Evolutionary conservation across 805 yeast genomes (phyloP).

Genomic region (Grigorovia jiainica): DNA sequence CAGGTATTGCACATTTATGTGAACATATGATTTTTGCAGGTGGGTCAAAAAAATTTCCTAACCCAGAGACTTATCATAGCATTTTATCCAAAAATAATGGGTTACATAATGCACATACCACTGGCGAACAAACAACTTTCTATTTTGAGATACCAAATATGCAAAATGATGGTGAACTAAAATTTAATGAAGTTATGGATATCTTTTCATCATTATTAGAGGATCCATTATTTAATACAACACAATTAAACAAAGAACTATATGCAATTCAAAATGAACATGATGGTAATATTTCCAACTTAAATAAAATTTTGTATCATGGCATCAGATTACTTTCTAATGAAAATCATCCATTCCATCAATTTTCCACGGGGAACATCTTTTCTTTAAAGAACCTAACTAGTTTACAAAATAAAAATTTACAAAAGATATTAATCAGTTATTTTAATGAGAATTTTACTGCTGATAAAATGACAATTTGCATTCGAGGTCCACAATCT

Average conservation of each 20-base stretch:
- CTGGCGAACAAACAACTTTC: conserved; percentile 57
- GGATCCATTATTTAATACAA: conserved; percentile 40
- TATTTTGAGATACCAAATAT: conserved; percentile 51
- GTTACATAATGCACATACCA: conserved; percentile 54
- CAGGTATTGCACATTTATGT: conserved; percentile 85
- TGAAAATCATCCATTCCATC: conserved; percentile 41
- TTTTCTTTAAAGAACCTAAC: conserved; percentile 37
- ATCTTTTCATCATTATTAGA: conserved; percentile 44
- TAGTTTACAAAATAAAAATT: conserved; percentile 26
- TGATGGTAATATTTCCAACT: conserved; percentile 36
- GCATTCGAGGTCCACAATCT: conserved; percentile 59
- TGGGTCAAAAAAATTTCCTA: conserved; percentile 48
- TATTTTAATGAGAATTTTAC: conserved; percentile 36
- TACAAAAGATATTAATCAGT: conserved; percentile 29
- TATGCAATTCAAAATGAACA: conserved; percentile 62
- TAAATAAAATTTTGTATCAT: conserved; percentile 45
- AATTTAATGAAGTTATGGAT: conserved; percentile 38
- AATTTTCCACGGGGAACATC: conserved; percentile 58
- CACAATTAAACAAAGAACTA: conserved; percentile 40
- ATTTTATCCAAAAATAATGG: conserved; percentile 44
- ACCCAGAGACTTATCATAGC: conserved; percentile 37
- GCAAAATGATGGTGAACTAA: conserved; percentile 25
- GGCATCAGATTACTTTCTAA: conserved; percentile 45
- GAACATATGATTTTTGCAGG: conserved; percentile 58
- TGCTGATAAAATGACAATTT: conserved; percentile 46